A percentile compares a stretch with the other conserved stretches of the same genome.
These are phyloP conservation scores for Cordyceps cateniannulata DNA, from an alignment of 2,329 filamentous ascomycete species.

Conservation along the genomic window DNA sequence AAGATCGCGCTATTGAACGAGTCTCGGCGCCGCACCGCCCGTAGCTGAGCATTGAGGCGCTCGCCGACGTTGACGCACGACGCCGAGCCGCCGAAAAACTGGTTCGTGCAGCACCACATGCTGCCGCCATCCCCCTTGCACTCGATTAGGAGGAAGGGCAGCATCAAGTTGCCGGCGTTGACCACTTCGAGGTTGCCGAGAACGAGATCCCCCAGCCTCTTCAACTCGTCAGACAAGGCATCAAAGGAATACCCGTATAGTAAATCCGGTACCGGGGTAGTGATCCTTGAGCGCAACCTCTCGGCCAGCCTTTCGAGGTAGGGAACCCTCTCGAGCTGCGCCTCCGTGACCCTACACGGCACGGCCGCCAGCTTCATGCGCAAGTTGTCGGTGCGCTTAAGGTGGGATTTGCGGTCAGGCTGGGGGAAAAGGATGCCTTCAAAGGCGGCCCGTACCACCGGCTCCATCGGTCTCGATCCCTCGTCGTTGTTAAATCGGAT, in stretches of 20 bases:
- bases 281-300: background rate
- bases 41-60: background rate
- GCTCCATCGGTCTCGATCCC: too few species aligned
- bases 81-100: conserved; percentile 26
- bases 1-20: background rate
- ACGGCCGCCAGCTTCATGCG: too few species aligned
- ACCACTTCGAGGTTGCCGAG: background rate
- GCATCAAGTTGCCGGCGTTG: background rate
- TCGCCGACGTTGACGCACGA: conserved; percentile 26
- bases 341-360: too few species aligned
- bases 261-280: background rate
- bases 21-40: fast-evolving
- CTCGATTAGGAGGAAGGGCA: conserved; percentile 16
- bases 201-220: background rate
- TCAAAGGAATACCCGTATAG: background rate
- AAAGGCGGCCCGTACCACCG: too few species aligned
- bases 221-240: background rate
- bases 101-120: conserved; percentile 30
- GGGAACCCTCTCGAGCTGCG: too few species aligned
- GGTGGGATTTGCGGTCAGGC: too few species aligned
- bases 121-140: conserved; percentile 23
- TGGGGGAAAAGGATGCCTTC: too few species aligned
- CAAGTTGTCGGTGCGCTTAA: too few species aligned
- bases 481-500: too few species aligned
- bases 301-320: too few species aligned